phyloP scores from a whole-genome alignment of 208 protist species.

The Wallacemonas sp. region DNA sequence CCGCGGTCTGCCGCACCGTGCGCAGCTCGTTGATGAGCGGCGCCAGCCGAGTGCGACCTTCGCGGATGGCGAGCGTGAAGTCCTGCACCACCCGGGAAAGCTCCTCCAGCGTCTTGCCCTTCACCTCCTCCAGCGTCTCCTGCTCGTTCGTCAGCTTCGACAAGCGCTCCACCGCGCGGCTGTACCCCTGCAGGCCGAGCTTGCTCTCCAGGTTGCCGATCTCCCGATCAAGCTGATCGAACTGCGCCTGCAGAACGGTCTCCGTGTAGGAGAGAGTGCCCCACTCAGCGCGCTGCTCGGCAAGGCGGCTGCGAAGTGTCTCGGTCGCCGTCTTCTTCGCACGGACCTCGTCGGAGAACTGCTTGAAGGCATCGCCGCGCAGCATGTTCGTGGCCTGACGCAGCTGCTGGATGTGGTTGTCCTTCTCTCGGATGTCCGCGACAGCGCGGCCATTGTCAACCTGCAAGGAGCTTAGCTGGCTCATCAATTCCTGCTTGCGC shows the following conservation, averaged over 20 bases:
- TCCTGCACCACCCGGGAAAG: constrained; percentile 88
- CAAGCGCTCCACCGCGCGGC: constrained; percentile 74
- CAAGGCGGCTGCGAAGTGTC: constrained; percentile 71
- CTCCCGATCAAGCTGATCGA: constrained; percentile 59
- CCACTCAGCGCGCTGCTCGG: constrained; percentile 85
- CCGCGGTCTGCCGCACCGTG: constrained; percentile 69
- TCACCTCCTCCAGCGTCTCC: constrained; percentile 82
- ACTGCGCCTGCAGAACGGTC: constrained; percentile 66
- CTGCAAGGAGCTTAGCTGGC: constrained; percentile 68
- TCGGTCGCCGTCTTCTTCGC: constrained; percentile 85
- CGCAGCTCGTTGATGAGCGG: constrained; percentile 90
- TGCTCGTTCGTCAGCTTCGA: constrained; percentile 82
- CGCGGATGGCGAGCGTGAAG: constrained; percentile 81
- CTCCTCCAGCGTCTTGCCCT: constrained; percentile 89
- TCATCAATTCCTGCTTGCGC: constrained; percentile 70
- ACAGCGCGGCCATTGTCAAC: constrained; percentile 67
- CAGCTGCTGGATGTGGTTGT: constrained; percentile 75
- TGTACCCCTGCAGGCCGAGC: constrained; percentile 87
- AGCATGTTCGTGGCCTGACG: constrained; percentile 80
- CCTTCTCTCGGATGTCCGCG: constrained; percentile 71
- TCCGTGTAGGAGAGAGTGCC: constrained; percentile 86
- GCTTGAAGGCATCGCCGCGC: constrained; percentile 82
- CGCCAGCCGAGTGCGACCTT: constrained; percentile 78
- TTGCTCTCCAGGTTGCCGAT: constrained; percentile 84
- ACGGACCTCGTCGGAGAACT: constrained; percentile 80